Evolutionary conservation across 2,329 filamentous ascomycete genomes (phyloP).

Genomic region (Xylaria digitata): DNA sequence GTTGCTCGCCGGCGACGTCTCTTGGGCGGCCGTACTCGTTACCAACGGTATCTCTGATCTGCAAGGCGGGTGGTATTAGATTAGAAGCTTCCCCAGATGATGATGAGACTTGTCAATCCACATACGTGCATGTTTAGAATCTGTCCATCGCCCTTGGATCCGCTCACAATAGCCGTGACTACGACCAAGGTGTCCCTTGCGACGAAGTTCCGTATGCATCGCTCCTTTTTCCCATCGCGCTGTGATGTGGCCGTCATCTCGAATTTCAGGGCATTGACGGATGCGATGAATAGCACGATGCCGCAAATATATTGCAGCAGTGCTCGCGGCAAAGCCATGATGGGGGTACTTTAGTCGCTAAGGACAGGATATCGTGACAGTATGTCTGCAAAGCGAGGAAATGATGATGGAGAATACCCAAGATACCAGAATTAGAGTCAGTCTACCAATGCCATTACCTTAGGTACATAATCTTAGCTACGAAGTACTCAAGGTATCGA

Average conservation of each 20-base stretch:
- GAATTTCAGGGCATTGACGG: conserved; percentile 84
- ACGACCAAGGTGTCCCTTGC: conserved; percentile 92
- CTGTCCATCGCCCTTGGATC: conserved; percentile 91
- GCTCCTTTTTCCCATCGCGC: conserved; percentile 73
- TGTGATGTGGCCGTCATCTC: conserved; percentile 77
- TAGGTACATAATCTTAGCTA: not conserved
- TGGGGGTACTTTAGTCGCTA: conserved; percentile 26
- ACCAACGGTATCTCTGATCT: conserved; percentile 95
- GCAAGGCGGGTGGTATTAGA: conserved; percentile 32
- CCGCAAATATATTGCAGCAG: conserved; percentile 70
- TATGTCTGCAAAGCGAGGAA: not conserved
- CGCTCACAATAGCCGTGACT: conserved; percentile 88
- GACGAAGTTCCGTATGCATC: conserved; percentile 98
- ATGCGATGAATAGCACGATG: conserved; percentile 66
- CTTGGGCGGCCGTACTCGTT: conserved; percentile 95
- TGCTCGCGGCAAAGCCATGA: conserved; percentile 63
- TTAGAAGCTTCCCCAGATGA: not conserved
- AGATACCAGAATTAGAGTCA: conserved; percentile 8
- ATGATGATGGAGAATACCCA: not conserved
- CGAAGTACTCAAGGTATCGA: conserved; percentile 10
- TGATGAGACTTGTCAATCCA: conserved; percentile 42
- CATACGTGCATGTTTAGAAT: conserved; percentile 90
- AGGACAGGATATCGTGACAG: conserved; percentile 6
- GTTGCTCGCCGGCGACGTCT: conserved; percentile 90
- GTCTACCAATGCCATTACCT: not conserved